Percentiles rank a stretch among this genome's conserved stretches.
phyloP scores from a whole-genome alignment of 2,329 filamentous ascomycete species.

The Curvularia lunata region DNA sequence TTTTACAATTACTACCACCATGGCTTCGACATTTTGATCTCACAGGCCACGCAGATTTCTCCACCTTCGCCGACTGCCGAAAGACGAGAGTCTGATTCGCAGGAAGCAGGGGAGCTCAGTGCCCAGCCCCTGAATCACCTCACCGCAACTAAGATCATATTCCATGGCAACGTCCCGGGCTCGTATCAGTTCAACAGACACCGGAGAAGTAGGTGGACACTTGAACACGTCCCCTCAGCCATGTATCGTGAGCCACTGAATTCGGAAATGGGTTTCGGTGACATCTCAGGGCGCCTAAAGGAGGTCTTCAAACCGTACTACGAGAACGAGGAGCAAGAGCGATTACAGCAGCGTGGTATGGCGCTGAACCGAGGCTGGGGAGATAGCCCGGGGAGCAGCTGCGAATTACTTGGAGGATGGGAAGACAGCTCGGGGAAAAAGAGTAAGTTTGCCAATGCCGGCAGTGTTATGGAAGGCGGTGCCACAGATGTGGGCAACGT shows the following conservation, averaged over 20 bases:
- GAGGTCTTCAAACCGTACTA: conserved; percentile 74
- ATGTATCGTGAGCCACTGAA: conserved; percentile 59
- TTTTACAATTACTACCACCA: conserved; percentile 99
- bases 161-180: conserved; percentile 93
- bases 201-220: conserved; percentile 84
- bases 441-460: conserved; percentile 43
- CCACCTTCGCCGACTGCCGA: conserved; percentile 64
- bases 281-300: conserved; percentile 71
- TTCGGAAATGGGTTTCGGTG: conserved; percentile 70
- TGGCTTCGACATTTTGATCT: conserved; percentile 93
- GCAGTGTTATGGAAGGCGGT: conserved; percentile 50
- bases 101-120: conserved; percentile 36
- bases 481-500: conserved; percentile 70
- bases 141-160: conserved; percentile 87
- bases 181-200: conserved; percentile 97
- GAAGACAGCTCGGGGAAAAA: conserved; percentile 66
- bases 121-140: conserved; percentile 63
- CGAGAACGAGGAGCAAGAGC: conserved; percentile 61
- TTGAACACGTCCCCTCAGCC: conserved; percentile 58
- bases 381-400: conserved; percentile 87
- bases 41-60: conserved; percentile 65
- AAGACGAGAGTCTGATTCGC: conserved; percentile 45
- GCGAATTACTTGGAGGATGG: conserved; percentile 69
- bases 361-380: conserved; percentile 90
- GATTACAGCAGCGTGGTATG: conserved; percentile 68